Evolutionary conservation across 306 rosid genomes (phyloP).

Genomic region (Fragaria vesca): DNA sequence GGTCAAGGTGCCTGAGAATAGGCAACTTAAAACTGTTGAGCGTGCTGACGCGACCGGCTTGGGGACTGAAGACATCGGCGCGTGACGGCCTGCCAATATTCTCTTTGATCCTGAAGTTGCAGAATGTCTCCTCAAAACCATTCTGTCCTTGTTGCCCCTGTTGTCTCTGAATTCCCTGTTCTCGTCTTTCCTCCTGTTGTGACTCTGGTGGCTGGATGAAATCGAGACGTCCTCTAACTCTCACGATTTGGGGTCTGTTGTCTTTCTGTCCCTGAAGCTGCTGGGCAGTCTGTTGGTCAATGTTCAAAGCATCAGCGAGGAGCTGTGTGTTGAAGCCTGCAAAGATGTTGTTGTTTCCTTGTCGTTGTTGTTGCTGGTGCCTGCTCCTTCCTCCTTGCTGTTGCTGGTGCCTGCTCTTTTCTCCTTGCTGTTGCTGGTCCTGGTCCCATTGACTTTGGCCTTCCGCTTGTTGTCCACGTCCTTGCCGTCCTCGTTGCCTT

Average conservation of each 20-base stretch:
- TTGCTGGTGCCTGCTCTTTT: background rate
- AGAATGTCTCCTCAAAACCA: slow-evolving; percentile 32
- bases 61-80: slow-evolving; percentile 29
- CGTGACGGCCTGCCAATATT: slow-evolving; percentile 24
- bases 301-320: slow-evolving; percentile 37
- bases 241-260: slow-evolving; percentile 37
- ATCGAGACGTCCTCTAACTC: slow-evolving; percentile 32
- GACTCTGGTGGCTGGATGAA: slow-evolving; percentile 40
- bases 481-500: background rate
- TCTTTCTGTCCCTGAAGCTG: slow-evolving; percentile 33
- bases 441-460: background rate
- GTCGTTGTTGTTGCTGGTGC: background rate
- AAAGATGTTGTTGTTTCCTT: slow-evolving; percentile 31
- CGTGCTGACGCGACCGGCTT: slow-evolving; percentile 30
- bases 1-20: slow-evolving; percentile 20
- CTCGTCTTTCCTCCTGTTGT: background rate
- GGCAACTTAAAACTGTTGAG: slow-evolving; percentile 33
- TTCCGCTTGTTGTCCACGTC: background rate
- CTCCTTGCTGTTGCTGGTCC: background rate
- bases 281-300: slow-evolving; percentile 26
- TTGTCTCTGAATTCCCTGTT: background rate
- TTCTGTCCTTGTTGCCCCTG: slow-evolving; percentile 12
- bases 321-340: slow-evolving; percentile 35
- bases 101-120: slow-evolving; percentile 23
- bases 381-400: background rate